A percentile compares a stretch with the other conserved stretches of the same genome.
phyloP scores from a whole-genome alignment of 1,284 basidiomycete genomes.

The Apiotrichum mycotoxinovorans region DNA sequence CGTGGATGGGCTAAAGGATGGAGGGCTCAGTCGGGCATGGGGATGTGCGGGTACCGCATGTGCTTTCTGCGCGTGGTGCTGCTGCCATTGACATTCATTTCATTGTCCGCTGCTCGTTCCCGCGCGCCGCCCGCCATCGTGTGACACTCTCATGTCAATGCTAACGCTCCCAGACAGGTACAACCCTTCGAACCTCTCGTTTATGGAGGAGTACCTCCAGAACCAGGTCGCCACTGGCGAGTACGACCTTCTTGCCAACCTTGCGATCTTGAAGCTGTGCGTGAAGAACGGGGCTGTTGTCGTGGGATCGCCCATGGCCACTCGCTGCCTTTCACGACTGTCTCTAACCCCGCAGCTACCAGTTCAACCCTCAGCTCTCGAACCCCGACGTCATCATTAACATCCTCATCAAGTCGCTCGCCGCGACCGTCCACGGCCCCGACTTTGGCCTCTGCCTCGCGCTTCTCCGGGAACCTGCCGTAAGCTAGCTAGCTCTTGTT shows the following conservation, averaged over 20 bases:
- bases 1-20: no score
- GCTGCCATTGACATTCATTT: no score
- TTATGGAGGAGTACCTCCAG: constrained; percentile 91
- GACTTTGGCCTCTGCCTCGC: constrained; percentile 93
- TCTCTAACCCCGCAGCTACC: constrained; percentile 62
- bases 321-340: neutral
- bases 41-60: no score
- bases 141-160: neutral
- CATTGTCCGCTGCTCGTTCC: neutral
- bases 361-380: constrained; percentile 91
- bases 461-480: constrained; percentile 53
- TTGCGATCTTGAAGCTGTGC: constrained; percentile 71
- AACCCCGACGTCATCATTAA: constrained; percentile 90
- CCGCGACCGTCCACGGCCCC: constrained; percentile 64
- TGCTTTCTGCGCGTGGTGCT: no score
- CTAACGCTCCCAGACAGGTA: constrained; percentile 67
- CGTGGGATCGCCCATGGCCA: neutral
- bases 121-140: neutral
- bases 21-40: neutral
- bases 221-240: constrained; percentile 84
- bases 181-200: constrained; percentile 86
- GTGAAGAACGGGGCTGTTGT: constrained; percentile 29
- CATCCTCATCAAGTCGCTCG: constrained; percentile 88
- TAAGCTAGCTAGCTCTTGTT: constrained; percentile 25
- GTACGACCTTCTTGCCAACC: constrained; percentile 90